Base-by-base conservation (phyloP, 371 early-diverging fungal genomes). In the Spraguea lophii region DNA sequence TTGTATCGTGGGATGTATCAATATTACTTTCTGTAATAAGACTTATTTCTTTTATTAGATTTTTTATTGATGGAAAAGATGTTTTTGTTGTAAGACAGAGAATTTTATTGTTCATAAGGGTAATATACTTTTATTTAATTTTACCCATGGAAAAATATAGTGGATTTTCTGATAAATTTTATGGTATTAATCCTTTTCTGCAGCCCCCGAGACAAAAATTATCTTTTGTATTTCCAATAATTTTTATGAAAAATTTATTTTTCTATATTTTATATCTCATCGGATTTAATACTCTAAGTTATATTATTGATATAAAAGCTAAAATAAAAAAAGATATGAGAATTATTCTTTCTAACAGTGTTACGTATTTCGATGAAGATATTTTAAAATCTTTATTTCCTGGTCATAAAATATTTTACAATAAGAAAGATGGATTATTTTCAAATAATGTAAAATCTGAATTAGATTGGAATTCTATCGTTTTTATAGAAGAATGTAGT, bases 131-230 rank as follows among this genome's bases (percentile, higher is more conserved):
- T n/a, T n/a, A n/a, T n/a, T n/a, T n/a, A n/a, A n/a, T n/a, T n/a
- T n/a, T n/a, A n/a, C n/a, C n/a, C n/a, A 65, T 65, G 65, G 65
- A 65, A 54, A 65, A 60, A 39, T 65, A 37, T 42, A 50, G 51
- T 7, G 27, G 39, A 36, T 65, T 60, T 40, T 57, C 52, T 26
- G 65, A 65, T 41, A 60, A 57, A 24, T 40, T 52, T 10, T 52
- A 57, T 24, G 65, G 65, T 21, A 49, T 60, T 39, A 65, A 65
- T 37, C 65, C 65, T 12, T 65, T 65, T 52, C 12, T 59, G n/a
- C 24, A 48, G 9, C 35, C 44, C 15, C 48, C 34, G 19, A 15
- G 13, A 13, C 39, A 20, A 13, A 3, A 13, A 2, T 27, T 53
- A 10, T 41, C 48, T 10, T 19, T 27, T n/a, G 56, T 45, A 15